Evolutionary conservation across 1,284 basidiomycete genomes (phyloP), one percentile per base, ranked within the genome.

Genomic region (Chiua sp.): DNA sequence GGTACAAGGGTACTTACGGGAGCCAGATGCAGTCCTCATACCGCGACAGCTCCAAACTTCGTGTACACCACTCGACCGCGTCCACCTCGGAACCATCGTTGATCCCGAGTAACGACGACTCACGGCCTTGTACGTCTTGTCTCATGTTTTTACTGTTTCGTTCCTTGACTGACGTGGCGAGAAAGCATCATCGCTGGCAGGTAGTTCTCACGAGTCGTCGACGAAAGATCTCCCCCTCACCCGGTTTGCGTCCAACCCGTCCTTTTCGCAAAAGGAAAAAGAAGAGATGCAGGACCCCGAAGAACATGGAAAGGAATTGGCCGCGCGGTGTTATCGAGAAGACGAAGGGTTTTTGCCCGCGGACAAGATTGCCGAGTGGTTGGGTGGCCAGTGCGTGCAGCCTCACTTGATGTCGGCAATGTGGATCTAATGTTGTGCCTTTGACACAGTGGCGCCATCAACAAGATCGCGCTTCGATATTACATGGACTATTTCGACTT

Each of bases 401-500:
- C 33, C 49, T 55, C 32, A 26, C 8, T 51, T 11, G 47, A 44
- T 54, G 52, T 18, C 26, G 56, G 42, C 46, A 11, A 26, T 39
- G 37, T 33, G 42, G 56, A 47, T 20, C 42, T 46, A 48, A 59
- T 35, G 49, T 37, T 32, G n/a, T 44, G n/a, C n/a, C 54, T n/a
- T 54, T 22, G 55, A 53, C 65, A 95, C 65, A 95, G 94, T 63
- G 88, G 87, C 30, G 77, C 78, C 13, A 81, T 96, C 66, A 97
- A 96, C 75, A 88, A 87, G 63, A 76, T 85, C 15, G 87, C 93
- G 1, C 78, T 98, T 44, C 82, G 83, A 23, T 80, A 90, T 72
- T 99, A 98, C 77, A 88, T 99, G 77, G 84, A 90, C 65, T 85
- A 88, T 72, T 98, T 98, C 73, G 94, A 98, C 76, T 98, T 98